These are phyloP conservation scores for Cardamine occulta DNA, from an alignment of 345 rosid genomes.

Conservation along the genomic window DNA sequence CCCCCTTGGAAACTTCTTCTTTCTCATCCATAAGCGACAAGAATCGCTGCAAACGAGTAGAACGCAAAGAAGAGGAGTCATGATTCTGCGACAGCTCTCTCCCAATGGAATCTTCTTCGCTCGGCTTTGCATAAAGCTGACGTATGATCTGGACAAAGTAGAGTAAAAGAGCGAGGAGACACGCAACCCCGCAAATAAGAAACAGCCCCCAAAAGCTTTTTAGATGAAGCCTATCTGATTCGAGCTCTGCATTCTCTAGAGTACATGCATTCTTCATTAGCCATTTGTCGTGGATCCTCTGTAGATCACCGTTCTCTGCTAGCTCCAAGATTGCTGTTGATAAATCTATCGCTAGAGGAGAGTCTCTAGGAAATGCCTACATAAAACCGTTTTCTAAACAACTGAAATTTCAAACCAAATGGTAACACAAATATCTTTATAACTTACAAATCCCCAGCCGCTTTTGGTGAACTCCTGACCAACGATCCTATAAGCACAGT, in stretches of 20 bases:
- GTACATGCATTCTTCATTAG: conserved; percentile 65
- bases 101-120: conserved; percentile 48
- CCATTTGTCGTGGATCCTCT: conserved; percentile 97
- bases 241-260: conserved; percentile 66
- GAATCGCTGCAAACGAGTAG: conserved; percentile 58
- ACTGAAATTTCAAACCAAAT: neutral
- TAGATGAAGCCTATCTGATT: conserved; percentile 74
- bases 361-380: conserved; percentile 94
- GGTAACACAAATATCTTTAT: neutral
- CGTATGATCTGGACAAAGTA: conserved; percentile 62
- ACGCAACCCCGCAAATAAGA: conserved; percentile 77
- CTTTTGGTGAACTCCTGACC: conserved; percentile 92
- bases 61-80: conserved; percentile 38
- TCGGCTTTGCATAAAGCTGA: conserved; percentile 38
- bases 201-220: conserved; percentile 90
- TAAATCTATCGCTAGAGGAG: conserved; percentile 80
- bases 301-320: conserved; percentile 91
- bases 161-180: conserved; percentile 67
- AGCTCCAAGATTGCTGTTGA: conserved; percentile 83
- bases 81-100: conserved; percentile 22
- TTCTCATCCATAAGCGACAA: conserved; percentile 83
- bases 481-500: conserved; percentile 72
- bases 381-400: neutral
- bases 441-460: conserved; percentile 84
- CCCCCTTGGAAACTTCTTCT: conserved; percentile 50